Evolutionary conservation across 2,329 filamentous ascomycete species (phyloP).

Genomic region (Sphaerulina vaccinii): DNA sequence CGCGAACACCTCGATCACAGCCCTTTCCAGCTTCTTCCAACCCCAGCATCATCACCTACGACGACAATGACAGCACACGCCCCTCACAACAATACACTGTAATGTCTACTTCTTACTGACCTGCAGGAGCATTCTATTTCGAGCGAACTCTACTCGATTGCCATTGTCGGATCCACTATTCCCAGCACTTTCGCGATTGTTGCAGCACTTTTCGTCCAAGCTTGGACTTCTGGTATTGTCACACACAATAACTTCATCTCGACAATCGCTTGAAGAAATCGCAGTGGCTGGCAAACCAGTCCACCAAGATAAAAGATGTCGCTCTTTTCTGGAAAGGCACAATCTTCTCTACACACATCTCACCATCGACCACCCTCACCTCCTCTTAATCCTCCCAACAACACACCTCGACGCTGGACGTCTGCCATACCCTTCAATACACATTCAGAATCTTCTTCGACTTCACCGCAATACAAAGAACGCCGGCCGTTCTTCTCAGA

Average conservation of each 20-base stretch:
- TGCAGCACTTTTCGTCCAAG: not conserved
- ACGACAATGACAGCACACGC: not conserved
- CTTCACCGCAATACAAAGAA: not conserved
- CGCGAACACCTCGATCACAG: not conserved
- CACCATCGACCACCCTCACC: not conserved
- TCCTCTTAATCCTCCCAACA: not conserved
- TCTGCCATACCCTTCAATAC: not conserved
- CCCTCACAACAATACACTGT: not conserved
- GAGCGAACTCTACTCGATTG: not conserved
- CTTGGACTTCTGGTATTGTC: conserved; percentile 4
- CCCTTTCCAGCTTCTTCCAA: not conserved
- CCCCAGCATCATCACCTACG: not conserved
- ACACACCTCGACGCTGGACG: not conserved
- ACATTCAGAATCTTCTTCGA: not conserved
- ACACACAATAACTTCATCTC: conserved; percentile 4
- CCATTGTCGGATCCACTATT: not conserved
- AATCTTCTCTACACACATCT: not conserved
- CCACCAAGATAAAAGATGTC: not conserved
- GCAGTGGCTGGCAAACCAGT: not conserved
- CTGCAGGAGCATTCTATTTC: not conserved
- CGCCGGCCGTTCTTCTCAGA: not conserved
- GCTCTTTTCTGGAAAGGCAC: not conserved
- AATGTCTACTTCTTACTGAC: not conserved
- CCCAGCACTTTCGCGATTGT: not conserved
- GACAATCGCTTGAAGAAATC: not conserved